A percentile compares a stretch with the other conserved stretches of the same genome.
These are phyloP conservation scores for Plasmodium sp. DNA, from an alignment of 169 alveolate species.

Conservation along the genomic window DNA sequence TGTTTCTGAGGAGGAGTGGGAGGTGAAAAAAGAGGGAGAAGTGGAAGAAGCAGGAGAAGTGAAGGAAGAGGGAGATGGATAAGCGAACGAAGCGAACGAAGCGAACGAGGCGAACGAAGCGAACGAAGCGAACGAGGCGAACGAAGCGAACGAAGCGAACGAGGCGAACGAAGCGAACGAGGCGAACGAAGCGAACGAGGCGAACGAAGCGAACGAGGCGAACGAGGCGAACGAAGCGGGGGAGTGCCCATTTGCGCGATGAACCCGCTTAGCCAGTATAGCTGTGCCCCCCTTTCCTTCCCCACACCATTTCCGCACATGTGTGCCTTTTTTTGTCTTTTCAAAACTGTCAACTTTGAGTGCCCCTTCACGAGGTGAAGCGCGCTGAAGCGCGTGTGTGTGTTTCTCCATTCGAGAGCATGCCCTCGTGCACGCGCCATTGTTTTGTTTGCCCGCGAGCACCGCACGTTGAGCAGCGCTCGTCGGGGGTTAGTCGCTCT, in stretches of 20 bases:
- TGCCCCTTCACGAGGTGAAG: background rate
- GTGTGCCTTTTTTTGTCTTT: background rate
- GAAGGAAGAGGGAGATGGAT: background rate
- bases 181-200: no score
- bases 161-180: background rate
- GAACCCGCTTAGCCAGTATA: no score
- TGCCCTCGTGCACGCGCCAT: background rate
- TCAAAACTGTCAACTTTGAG: background rate
- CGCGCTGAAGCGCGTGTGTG: background rate
- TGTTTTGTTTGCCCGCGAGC: background rate
- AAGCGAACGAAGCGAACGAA: background rate
- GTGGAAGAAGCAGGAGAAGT: background rate
- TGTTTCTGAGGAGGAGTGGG: background rate
- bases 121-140: no score
- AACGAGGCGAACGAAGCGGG: background rate
- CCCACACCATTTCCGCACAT: background rate
- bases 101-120: background rate
- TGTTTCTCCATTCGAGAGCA: background rate
- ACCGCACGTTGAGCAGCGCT: background rate
- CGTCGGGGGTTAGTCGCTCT: background rate
- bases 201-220: no score
- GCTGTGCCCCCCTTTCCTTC: no score
- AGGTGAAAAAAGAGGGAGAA: background rate
- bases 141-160: background rate
- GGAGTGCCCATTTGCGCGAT: background rate